Conservation (phyloP, 768 basidiomycete genomes). For the Lyophyllum decastes region DNA sequence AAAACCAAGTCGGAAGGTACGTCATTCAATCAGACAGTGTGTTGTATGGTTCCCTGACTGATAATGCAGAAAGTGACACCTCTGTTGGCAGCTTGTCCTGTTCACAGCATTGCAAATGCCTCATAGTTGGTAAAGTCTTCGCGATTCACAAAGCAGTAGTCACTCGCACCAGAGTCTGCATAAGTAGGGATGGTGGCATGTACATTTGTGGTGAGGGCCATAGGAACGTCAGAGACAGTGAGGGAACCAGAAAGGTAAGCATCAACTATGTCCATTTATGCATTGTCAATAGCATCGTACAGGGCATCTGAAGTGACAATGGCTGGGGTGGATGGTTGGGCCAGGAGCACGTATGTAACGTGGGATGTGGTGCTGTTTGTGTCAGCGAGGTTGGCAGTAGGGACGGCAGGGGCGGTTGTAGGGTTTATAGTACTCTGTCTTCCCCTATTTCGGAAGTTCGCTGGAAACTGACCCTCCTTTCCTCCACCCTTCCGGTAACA, state of each 20-base stretch:
- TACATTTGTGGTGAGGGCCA: too few species aligned
- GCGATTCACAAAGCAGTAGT: slow-evolving; percentile 5
- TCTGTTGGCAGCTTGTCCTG: too few species aligned
- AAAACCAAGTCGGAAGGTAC: too few species aligned
- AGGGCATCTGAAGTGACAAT: too few species aligned
- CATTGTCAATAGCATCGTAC: too few species aligned
- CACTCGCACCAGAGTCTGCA: slow-evolving; percentile 3
- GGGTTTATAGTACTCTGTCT: background rate
- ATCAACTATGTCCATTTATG: too few species aligned
- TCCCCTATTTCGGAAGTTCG: background rate
- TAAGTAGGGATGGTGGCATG: background rate
- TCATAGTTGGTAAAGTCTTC: background rate
- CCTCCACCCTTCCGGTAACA: slow-evolving; percentile 9
- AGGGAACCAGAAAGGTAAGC: too few species aligned
- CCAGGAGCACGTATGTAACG: slow-evolving; percentile 1
- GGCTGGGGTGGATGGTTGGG: background rate
- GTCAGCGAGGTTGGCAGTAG: background rate
- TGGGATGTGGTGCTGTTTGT: background rate
- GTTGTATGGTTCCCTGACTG: too few species aligned
- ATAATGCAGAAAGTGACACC: too few species aligned
- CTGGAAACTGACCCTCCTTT: slow-evolving; percentile 2
- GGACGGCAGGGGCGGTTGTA: background rate
- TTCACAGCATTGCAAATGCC: background rate
- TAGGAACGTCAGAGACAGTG: too few species aligned
- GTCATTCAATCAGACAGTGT: too few species aligned